These are phyloP conservation scores for Leucocoprinus leucothites DNA, from an alignment of 768 basidiomycete species.

Conservation along the genomic window DNA sequence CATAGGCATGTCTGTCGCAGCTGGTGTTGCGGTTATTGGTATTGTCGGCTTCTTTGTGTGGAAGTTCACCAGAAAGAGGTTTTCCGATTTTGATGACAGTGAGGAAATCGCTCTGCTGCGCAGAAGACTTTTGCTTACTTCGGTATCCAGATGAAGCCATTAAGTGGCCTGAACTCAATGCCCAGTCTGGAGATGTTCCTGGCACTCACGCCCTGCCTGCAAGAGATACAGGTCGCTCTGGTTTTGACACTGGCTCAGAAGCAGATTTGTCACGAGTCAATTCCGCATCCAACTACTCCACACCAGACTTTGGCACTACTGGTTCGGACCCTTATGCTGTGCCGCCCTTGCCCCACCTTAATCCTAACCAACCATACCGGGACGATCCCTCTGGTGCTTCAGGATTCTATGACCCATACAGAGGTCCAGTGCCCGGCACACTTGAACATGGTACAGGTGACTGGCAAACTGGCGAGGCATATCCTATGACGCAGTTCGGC, in stretches of 20 bases:
- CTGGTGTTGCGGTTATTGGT: slow-evolving; percentile 70
- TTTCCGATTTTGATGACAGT: slow-evolving; percentile 78
- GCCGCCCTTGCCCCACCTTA: slow-evolving; percentile 77
- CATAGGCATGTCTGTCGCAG: slow-evolving; percentile 77
- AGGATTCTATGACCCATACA: slow-evolving; percentile 78
- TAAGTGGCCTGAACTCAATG: slow-evolving; percentile 88
- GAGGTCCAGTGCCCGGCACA: slow-evolving; percentile 67
- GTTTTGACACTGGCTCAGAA: slow-evolving; percentile 69
- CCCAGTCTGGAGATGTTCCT: slow-evolving; percentile 35
- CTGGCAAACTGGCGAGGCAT: slow-evolving; percentile 49
- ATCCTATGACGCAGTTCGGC: slow-evolving; percentile 58
- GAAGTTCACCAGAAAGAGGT: slow-evolving; percentile 84
- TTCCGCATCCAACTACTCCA: slow-evolving; percentile 42
- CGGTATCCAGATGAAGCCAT: slow-evolving; percentile 66
- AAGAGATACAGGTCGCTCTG: slow-evolving; percentile 64
- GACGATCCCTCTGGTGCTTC: slow-evolving; percentile 58
- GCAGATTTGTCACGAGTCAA: slow-evolving; percentile 52
- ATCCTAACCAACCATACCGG: slow-evolving; percentile 73
- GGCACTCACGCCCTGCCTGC: slow-evolving; percentile 68
- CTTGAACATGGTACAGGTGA: slow-evolving; percentile 45
- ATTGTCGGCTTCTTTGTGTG: slow-evolving; percentile 76
- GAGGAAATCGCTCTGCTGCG: slow-evolving; percentile 28
- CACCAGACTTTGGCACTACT: slow-evolving; percentile 45
- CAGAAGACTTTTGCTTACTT: slow-evolving; percentile 8
- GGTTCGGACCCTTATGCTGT: slow-evolving; percentile 73